phyloP scores from a whole-genome alignment of 352 stramenopile genomes.

The Globisporangium solare region DNA sequence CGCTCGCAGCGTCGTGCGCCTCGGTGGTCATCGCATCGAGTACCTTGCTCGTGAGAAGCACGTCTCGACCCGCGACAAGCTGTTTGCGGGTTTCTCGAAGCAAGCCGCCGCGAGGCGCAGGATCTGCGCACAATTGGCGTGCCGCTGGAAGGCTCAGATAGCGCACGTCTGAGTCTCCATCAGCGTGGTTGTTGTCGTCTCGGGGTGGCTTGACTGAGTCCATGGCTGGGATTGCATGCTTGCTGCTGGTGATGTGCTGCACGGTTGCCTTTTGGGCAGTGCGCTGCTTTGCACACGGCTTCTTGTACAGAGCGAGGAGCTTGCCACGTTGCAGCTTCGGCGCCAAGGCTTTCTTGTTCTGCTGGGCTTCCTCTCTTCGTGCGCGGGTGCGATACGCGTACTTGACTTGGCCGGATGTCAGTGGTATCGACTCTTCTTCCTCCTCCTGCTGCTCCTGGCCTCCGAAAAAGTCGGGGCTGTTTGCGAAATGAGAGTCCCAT shows the following conservation, averaged over 20 bases:
- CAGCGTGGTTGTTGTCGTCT: background rate
- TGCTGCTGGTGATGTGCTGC: background rate
- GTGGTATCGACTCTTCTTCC: conserved; percentile 8
- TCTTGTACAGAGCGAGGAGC: background rate
- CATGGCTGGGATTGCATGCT: background rate
- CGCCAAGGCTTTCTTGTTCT: conserved; percentile 13
- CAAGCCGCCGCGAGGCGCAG: conserved; percentile 22
- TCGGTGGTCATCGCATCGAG: background rate
- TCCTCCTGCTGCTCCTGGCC: background rate
- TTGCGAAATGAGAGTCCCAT: background rate
- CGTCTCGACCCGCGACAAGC: conserved; percentile 25
- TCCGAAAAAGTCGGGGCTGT: background rate
- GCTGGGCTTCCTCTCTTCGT: conserved; percentile 23
- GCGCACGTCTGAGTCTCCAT: background rate
- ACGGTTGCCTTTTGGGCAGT: background rate
- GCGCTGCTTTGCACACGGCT: background rate
- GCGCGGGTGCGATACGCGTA: conserved; percentile 34
- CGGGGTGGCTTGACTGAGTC: background rate
- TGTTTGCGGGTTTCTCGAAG: conserved; percentile 30
- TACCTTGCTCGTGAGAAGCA: conserved; percentile 23
- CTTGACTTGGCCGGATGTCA: conserved; percentile 43
- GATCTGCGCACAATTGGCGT: conserved; percentile 12
- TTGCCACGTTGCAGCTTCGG: conserved; percentile 9
- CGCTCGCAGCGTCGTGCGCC: background rate
- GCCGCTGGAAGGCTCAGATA: conserved; percentile 12